Evolutionary conservation across 768 basidiomycete genomes (phyloP), one percentile per base, ranked within the genome.

Genomic region (Rhodosporidiobolus odoratus): DNA sequence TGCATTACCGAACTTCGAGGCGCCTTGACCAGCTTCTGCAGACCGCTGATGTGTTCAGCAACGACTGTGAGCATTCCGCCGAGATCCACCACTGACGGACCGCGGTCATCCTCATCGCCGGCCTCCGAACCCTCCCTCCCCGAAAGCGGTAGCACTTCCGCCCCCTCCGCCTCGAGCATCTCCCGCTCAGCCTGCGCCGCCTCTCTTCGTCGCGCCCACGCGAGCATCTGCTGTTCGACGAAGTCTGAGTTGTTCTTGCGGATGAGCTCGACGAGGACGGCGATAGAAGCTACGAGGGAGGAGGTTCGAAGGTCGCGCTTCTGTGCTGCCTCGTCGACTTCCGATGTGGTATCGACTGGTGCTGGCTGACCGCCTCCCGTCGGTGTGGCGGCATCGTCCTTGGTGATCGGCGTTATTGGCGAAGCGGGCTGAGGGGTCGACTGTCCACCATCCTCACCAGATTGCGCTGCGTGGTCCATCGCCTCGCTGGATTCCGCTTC

Each of bases 1-100:
- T 34, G 81, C 87, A 79, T n/a, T 76, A 93, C 92, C 81, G 87
- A 80, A 43, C 90, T 91, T 41, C 93, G 83, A 8, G 96, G 95
- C 23, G 83, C 80, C 58, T 81, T 81, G 67, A 98, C 80, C 75
- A 87, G 88, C 34, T 82, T 79, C 75, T 92, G 89, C 65, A 98
- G 84, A 27, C 85, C 82, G 12, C 84, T 83, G 37, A 98, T 78
- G 57, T 84, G 82, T 54, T 86, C 85, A 74, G 87, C 87, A 77
- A 95, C 84, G 34, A 87, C 83, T 23, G 87, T 86, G 63, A 98
- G 79, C 38, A 98, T 82, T 7, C 88, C 84, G 12, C 94, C 90
- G 1, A 98, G 84, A 80, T 97, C 89, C 35, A 98, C 94, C 37
- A 99, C 79, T 2, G 80, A 71, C 19, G 77, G 77, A 0, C 77